Evolutionary conservation across 352 stramenopile genomes (phyloP), one percentile per base, ranked within the genome.

Genomic region (Lagenidium giganteum): DNA sequence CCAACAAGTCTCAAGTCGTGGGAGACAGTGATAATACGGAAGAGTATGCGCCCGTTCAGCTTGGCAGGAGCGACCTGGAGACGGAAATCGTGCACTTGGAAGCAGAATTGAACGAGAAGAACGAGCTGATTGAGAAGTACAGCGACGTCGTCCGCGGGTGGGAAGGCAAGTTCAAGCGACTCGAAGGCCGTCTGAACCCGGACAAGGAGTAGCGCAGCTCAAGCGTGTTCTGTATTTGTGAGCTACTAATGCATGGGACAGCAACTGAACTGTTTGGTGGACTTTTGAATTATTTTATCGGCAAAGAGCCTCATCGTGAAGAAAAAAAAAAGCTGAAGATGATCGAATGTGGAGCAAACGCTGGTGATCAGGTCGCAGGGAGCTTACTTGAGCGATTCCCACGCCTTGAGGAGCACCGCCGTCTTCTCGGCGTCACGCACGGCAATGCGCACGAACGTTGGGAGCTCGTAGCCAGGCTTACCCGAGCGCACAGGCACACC

Each of bases 401-500:
- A 92, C n/a, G 79, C 79, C 50, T 85, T 63, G 26, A 89, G 63
- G 42, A 92, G 61, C 50, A 85, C 68, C 12, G 53, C 67, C n/a
- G 69, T 86, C 47, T 86, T 68, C 40, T 87, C 61, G 14, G 70
- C 66, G 47, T 63, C 68, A 45, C 85, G 83, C 22, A 96, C 85
- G 7, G 85, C 85, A n/a, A 91, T 73, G 47, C 85, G 76, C 31
- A 95, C 61, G 42, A 70, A 94, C 18, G 81, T 89, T 9, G 83
- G 83, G 26, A 95, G 66, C 42, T 95, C 84, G 65, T 96, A 96
- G 23, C 85, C 85, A 4, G 85, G 85, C 43, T 85, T 86, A 33
- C 83, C 84, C 32, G 75, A 90, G 51, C 84, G 83, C 46, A 95
- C 77, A 11, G 85, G 85, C 18, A 95, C 82, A 29, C 85, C 85